A percentile compares a stretch with the other conserved stretches of the same genome.
phyloP scores from a whole-genome alignment of 129 eudicot genomes.

The Mikania micrantha region DNA sequence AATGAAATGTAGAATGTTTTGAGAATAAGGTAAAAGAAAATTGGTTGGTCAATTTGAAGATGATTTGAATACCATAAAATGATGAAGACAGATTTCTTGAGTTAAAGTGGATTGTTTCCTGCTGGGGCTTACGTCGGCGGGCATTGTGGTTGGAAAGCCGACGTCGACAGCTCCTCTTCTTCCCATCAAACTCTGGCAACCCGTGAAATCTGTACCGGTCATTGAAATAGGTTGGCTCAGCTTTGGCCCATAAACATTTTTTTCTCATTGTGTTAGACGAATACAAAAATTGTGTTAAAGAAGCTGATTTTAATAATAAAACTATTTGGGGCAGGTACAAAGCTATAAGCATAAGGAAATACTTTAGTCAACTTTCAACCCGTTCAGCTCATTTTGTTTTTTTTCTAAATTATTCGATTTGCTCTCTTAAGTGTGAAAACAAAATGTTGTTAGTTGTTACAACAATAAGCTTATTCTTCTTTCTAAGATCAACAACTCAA shows the following conservation, averaged over 20 bases:
- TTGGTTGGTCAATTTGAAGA: background rate
- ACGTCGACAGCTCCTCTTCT: conserved; percentile 85
- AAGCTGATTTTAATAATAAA: background rate
- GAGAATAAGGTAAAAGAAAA: background rate
- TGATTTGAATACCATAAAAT: conserved; percentile 49
- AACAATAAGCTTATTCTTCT: background rate
- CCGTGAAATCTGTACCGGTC: conserved; percentile 61
- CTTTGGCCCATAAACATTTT: background rate
- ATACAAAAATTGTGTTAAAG: background rate
- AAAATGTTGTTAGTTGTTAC: background rate
- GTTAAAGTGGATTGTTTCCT: conserved; percentile 55
- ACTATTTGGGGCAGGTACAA: background rate
- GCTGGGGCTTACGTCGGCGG: conserved; percentile 87
- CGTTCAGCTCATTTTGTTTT: background rate
- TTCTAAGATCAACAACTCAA: background rate
- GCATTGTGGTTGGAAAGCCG: conserved; percentile 95
- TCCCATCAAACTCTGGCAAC: conserved; percentile 80
- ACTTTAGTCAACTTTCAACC: background rate
- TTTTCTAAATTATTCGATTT: background rate
- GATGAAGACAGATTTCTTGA: conserved; percentile 59
- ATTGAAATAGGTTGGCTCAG: background rate
- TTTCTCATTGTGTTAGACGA: background rate
- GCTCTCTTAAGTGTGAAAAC: background rate
- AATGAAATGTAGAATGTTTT: background rate
- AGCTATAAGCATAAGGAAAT: background rate